Evolutionary conservation across 1,139 yeast genomes (phyloP).

Genomic region (Pichia sp.): DNA sequence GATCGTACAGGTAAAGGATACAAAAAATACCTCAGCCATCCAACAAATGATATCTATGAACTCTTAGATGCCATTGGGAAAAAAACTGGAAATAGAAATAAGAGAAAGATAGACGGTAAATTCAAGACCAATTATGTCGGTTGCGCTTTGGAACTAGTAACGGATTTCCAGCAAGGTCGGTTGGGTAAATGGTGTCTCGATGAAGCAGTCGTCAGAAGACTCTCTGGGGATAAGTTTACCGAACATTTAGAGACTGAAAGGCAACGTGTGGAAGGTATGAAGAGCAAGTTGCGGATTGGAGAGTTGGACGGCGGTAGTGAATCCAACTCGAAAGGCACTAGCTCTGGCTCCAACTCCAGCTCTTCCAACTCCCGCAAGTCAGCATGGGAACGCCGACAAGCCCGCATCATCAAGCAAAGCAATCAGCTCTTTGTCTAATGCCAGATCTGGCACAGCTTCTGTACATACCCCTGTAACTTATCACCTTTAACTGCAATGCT

Average conservation of each 20-base stretch:
- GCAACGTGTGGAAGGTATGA: conserved; percentile 23
- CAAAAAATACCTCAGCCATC: conserved; percentile 43
- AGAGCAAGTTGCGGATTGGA: conserved; percentile 13
- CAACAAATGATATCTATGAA: conserved; percentile 69
- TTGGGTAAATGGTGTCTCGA: conserved; percentile 32
- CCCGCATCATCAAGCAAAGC: conserved; percentile 3
- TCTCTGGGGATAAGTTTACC: conserved; percentile 18
- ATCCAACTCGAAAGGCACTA: too few relatives aligned
- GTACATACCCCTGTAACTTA: too few relatives aligned
- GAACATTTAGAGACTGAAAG: conserved; percentile 18
- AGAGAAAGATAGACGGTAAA: conserved; percentile 29
- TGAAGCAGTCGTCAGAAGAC: conserved; percentile 21
- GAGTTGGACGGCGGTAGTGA: too few relatives aligned
- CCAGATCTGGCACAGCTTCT: too few relatives aligned
- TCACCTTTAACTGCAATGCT: too few relatives aligned
- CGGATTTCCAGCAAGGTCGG: conserved; percentile 59
- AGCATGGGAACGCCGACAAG: not conserved
- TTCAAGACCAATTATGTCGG: conserved; percentile 25
- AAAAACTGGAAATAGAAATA: conserved; percentile 29
- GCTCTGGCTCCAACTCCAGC: too few relatives aligned
- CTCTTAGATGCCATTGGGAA: conserved; percentile 51
- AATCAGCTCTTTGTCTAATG: conserved; percentile 5
- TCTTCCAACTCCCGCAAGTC: too few relatives aligned
- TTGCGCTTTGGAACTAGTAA: conserved; percentile 63
- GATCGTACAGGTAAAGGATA: conserved; percentile 41